Percentiles rank a stretch among this genome's conserved stretches.
phyloP scores from a whole-genome alignment of 805 yeast species.

The Saccharomycopsis fibuligera region DNA sequence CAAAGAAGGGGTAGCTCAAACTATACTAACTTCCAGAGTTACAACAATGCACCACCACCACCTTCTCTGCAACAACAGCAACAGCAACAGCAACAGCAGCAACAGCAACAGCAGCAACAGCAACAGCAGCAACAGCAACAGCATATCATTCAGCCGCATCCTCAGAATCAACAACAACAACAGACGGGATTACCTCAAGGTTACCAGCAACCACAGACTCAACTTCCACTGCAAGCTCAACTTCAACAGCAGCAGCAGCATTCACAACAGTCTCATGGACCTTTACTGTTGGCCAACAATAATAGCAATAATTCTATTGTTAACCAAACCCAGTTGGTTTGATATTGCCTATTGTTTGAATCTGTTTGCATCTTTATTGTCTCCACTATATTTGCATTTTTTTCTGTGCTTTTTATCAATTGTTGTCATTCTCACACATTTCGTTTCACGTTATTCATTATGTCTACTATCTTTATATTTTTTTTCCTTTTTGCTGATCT shows the following conservation, averaged over 20 bases:
- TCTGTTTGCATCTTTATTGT: background rate
- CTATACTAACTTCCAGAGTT: constrained; percentile 2
- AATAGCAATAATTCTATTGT: background rate
- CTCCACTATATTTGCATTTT: background rate
- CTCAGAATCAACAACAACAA: background rate
- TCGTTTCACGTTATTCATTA: background rate
- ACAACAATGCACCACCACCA: background rate
- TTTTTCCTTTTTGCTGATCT: background rate
- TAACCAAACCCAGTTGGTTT: constrained; percentile 6
- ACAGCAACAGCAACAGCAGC: constrained; percentile 11
- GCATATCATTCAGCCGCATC: background rate
- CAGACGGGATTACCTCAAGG: background rate
- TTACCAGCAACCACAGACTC: background rate
- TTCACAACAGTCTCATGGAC: constrained; percentile 2
- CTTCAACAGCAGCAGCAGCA: constrained; percentile 9
- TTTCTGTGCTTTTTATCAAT: background rate
- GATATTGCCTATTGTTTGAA: background rate
- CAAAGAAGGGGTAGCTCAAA: constrained; percentile 34
- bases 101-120: background rate
- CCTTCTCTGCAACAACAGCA: constrained; percentile 13
- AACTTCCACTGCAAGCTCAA: background rate
- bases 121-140: background rate
- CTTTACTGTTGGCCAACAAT: background rate
- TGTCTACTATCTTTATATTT: background rate
- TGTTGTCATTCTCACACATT: background rate